Evolutionary conservation across 805 yeast genomes (phyloP), one percentile per base, ranked within the genome.

Genomic region (Yamadazyma olivae): DNA sequence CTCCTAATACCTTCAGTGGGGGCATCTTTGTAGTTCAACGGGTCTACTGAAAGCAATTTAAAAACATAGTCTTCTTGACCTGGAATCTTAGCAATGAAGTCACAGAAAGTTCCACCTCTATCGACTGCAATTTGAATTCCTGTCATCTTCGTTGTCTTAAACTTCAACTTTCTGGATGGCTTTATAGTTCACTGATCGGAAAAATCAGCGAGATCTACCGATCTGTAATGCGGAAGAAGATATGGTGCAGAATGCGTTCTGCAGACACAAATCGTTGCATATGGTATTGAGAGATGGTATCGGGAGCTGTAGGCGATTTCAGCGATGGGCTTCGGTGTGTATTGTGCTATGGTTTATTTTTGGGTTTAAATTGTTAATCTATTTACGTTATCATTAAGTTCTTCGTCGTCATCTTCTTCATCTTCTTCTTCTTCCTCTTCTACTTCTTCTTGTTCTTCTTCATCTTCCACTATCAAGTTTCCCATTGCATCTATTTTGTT

Each of bases 91-190:
- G 67, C 88, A 64, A 45, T 71, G 54, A 70, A 69, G 51, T 87
- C 97, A 0, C 96, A 87, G 65, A 89, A 89, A 0, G 97, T 90
- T 39, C 97, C 97, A 44, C 97, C 97, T 48, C 70, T 49, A 35
- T 64, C 70, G 18, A 61, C 56, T 28, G 66, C 66, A 21, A 61
- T 57, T 34, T 53, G 53, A 16, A 59, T 35, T 19, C 17, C 40
- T 36, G 23, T 7, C 23, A 20, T 20, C n/a, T n/a, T n/a, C n/a
- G n/a, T n/a, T n/a, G n/a, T n/a, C n/a, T n/a, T n/a, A n/a, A n/a
- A n/a, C n/a, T n/a, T n/a, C n/a, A n/a, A n/a, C n/a, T n/a, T n/a
- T n/a, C n/a, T n/a, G n/a, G n/a, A n/a, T n/a, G n/a, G n/a, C n/a
- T n/a, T n/a, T 25, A 25, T 25, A 25, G 6, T 7, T 25, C 28